phyloP scores from a whole-genome alignment of 2,329 filamentous ascomycete genomes.

The Canariomyces notabilis region DNA sequence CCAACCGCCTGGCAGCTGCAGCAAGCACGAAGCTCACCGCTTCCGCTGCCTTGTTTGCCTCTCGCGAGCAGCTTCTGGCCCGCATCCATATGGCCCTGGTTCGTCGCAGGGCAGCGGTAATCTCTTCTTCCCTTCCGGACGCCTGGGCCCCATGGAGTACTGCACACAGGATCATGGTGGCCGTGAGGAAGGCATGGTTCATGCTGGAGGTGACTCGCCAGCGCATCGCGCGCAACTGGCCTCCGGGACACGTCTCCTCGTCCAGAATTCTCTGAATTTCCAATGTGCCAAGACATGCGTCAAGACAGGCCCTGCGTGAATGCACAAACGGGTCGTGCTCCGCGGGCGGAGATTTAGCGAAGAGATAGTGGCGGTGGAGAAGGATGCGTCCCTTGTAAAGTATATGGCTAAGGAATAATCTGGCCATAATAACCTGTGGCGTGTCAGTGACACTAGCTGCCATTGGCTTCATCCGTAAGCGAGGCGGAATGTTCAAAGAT shows the following conservation, averaged over 20 bases:
- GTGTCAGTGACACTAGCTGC: constrained; percentile 24
- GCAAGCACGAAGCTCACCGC: constrained; percentile 12
- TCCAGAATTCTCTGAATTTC: constrained; percentile 25
- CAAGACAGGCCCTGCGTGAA: constrained; percentile 24
- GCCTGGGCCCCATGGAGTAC: constrained; percentile 11
- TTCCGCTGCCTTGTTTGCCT: constrained; percentile 15
- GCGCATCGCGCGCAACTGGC: constrained; percentile 22
- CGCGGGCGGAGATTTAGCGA: constrained; percentile 2
- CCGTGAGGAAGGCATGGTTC: constrained; percentile 26
- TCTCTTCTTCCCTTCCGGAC: constrained; percentile 4
- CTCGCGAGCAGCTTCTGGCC: constrained; percentile 2
- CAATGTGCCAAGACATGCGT: constrained; percentile 24
- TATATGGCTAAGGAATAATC: constrained; percentile 28
- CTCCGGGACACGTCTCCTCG: constrained; percentile 20
- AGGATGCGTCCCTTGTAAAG: constrained; percentile 29
- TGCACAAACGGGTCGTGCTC: constrained; percentile 22
- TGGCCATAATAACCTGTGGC: constrained; percentile 25
- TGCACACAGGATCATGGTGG: constrained; percentile 24
- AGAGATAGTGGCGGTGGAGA: constrained; percentile 29
- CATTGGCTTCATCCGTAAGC: constrained; percentile 19
- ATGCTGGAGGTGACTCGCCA: constrained; percentile 23
- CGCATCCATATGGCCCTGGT: constrained; percentile 14
- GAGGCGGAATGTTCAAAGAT: constrained; percentile 21
- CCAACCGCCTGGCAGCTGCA: too few relatives aligned
- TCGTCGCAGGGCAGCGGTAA: constrained; percentile 4